Evolutionary conservation across 257 asterid genomes (phyloP).

Genomic region (Ehretia macrophylla): DNA sequence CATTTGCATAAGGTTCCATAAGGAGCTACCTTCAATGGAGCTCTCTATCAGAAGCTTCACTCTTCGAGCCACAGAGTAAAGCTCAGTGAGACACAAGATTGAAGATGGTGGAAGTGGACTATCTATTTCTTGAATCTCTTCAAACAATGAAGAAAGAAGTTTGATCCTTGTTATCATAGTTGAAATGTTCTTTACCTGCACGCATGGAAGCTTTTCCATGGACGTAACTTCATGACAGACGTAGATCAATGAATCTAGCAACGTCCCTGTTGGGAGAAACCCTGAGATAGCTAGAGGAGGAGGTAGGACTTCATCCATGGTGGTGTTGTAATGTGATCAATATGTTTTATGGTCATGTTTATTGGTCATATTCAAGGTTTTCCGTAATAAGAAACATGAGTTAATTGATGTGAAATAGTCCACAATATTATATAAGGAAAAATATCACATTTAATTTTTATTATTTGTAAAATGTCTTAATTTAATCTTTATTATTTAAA

Average conservation of each 20-base stretch:
- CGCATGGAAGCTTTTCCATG: constrained; percentile 31
- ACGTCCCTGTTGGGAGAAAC: constrained; percentile 41
- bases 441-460: too few relatives aligned
- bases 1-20: constrained; percentile 74
- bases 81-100: constrained; percentile 67
- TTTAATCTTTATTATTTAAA: too few relatives aligned
- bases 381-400: too few relatives aligned
- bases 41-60: constrained; percentile 44
- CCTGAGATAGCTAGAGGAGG: constrained; percentile 52
- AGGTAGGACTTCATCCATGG: constrained; percentile 42
- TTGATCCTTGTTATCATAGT: constrained; percentile 53
- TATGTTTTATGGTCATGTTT: constrained; percentile 12
- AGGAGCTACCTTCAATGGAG: constrained; percentile 50
- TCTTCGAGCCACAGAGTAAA: constrained; percentile 43
- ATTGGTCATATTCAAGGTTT: constrained; percentile 17
- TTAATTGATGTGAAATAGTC: too few relatives aligned
- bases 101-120: constrained; percentile 66
- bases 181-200: constrained; percentile 54
- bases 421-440: too few relatives aligned
- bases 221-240: constrained; percentile 41
- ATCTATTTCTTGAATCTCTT: constrained; percentile 60
- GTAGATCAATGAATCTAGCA: constrained; percentile 58
- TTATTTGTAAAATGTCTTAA: too few relatives aligned
- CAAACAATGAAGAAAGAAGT: constrained; percentile 62
- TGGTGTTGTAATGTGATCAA: constrained; percentile 19